A percentile compares a stretch with the other conserved stretches of the same genome.
phyloP scores from a whole-genome alignment of 257 asterid genomes.

The Solanum etuberosum region DNA sequence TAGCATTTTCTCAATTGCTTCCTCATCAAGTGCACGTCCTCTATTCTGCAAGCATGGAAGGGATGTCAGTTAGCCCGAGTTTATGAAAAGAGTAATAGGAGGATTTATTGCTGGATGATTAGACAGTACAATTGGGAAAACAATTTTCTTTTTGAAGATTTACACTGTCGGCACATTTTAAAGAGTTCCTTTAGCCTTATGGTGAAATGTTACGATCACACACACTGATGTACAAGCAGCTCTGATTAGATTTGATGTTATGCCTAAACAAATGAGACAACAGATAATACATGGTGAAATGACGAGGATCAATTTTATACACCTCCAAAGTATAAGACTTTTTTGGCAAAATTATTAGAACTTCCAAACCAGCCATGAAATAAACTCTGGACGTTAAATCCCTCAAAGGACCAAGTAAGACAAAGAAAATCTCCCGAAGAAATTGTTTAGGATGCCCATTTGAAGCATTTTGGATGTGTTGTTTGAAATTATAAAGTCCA shows the following conservation, averaged over 20 bases:
- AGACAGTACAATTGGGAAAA: not conserved
- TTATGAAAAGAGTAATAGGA: not conserved
- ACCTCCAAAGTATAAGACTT: not conserved
- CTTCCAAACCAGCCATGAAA: not conserved
- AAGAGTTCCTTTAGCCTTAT: not conserved
- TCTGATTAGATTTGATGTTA: not conserved
- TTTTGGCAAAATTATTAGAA: not conserved
- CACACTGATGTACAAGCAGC: not conserved
- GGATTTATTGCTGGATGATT: not conserved
- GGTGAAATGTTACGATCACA: not conserved
- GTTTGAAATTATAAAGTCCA: not conserved
- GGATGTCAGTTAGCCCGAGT: not conserved
- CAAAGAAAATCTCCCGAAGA: not conserved
- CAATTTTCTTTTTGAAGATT: not conserved
- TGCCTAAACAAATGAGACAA: not conserved
- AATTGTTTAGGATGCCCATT: not conserved
- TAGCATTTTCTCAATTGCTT: conserved; percentile 12
- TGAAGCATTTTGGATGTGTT: not conserved
- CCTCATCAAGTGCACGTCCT: conserved; percentile 9
- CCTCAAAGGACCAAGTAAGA: not conserved
- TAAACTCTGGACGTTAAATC: not conserved
- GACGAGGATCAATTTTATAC: not conserved
- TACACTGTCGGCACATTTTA: not conserved
- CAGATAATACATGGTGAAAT: not conserved
- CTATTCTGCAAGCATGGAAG: conserved; percentile 1